Percentiles rank a stretch among this genome's conserved stretches.
These are phyloP conservation scores for Pyrrhoderma lamaoense DNA, from an alignment of 1,284 basidiomycete genomes.

Conservation along the genomic window DNA sequence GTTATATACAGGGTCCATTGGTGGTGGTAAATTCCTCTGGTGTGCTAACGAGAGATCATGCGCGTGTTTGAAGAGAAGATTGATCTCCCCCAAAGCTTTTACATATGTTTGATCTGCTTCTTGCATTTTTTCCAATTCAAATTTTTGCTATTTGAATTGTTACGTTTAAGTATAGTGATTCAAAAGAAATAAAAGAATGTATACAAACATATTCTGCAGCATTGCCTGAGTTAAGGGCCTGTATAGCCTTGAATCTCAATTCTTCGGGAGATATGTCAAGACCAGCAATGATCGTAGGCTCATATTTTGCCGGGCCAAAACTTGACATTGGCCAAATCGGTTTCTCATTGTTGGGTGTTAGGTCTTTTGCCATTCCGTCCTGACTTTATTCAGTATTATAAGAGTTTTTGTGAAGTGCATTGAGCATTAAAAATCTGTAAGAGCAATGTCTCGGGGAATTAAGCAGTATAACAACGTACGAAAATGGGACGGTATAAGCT, in stretches of 20 bases:
- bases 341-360: slow-evolving; percentile 53
- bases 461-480: slow-evolving; percentile 29
- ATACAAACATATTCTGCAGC: slow-evolving; percentile 57
- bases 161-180: background rate
- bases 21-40: slow-evolving; percentile 18
- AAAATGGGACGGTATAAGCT: slow-evolving; percentile 29
- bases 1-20: slow-evolving; percentile 12
- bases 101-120: slow-evolving; percentile 34
- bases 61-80: slow-evolving; percentile 47
- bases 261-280: slow-evolving; percentile 81
- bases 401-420: no score
- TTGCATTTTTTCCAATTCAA: slow-evolving; percentile 43
- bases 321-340: slow-evolving; percentile 80
- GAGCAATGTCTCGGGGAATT: background rate
- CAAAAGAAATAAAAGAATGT: slow-evolving; percentile 2
- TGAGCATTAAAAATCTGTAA: background rate
- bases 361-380: slow-evolving; percentile 54
- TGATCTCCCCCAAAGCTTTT: slow-evolving; percentile 43
- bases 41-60: slow-evolving; percentile 25
- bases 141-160: slow-evolving; percentile 36
- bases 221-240: slow-evolving; percentile 51
- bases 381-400: slow-evolving; percentile 31
- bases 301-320: slow-evolving; percentile 73
- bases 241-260: slow-evolving; percentile 60
- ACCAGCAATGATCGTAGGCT: slow-evolving; percentile 60